phyloP scores from a whole-genome alignment of 345 rosid species.

The Euphorbia pulcherrima region DNA sequence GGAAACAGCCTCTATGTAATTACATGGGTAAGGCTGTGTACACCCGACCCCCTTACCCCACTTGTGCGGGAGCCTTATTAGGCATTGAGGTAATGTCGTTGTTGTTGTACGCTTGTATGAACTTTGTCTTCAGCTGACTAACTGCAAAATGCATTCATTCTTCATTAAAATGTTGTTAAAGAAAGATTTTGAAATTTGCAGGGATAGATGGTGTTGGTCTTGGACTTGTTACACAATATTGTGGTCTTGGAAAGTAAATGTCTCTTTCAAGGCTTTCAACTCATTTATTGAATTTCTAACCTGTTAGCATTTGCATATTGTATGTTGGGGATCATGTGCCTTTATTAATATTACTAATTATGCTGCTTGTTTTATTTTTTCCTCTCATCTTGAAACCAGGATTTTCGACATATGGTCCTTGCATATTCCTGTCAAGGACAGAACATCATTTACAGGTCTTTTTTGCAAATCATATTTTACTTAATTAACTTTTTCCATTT shows the following conservation, averaged over 20 bases:
- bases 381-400: constrained; percentile 30
- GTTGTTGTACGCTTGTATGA: no score
- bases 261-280: background rate
- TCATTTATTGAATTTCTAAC: background rate
- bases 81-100: no score
- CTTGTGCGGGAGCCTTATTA: no score
- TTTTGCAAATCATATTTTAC: background rate
- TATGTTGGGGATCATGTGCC: background rate
- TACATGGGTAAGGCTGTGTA: no score
- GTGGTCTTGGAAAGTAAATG: constrained; percentile 22
- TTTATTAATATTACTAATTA: no score
- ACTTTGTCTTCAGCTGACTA: no score
- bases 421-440: constrained; percentile 59
- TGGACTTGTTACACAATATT: constrained; percentile 20
- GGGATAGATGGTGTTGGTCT: constrained; percentile 33
- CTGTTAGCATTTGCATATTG: background rate
- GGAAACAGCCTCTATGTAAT: no score
- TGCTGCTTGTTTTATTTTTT: background rate
- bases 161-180: background rate
- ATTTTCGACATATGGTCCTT: constrained; percentile 65
- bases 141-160: no score
- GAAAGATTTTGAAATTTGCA: constrained; percentile 1
- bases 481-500: background rate
- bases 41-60: no score
- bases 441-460: constrained; percentile 53